phyloP scores from a whole-genome alignment of 2,329 filamentous ascomycete genomes.

The Pseudogymnoascus verrucosus region DNA sequence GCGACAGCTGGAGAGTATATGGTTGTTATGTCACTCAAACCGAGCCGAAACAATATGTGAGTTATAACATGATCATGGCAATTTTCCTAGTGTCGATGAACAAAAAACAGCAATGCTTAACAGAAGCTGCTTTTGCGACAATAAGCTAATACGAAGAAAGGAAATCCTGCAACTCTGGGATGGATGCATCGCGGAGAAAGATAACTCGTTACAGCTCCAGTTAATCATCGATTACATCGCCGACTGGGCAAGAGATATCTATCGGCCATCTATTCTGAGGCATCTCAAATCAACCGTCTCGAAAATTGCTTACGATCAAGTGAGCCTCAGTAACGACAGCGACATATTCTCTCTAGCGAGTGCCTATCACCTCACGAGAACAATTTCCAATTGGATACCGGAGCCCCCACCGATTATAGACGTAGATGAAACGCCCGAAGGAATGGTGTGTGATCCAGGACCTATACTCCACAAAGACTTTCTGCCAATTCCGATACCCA shows the following conservation, averaged over 20 bases:
- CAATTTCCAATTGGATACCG: neutral
- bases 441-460: neutral
- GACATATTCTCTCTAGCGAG: neutral
- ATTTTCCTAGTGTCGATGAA: neutral
- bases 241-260: slow-evolving; percentile 27
- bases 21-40: neutral
- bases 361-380: neutral
- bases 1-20: neutral
- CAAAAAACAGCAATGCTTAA: no score
- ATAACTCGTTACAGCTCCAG: slow-evolving; percentile 24
- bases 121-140: neutral
- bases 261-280: slow-evolving; percentile 15
- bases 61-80: neutral
- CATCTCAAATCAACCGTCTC: neutral
- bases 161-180: slow-evolving; percentile 20
- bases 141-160: neutral
- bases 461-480: neutral
- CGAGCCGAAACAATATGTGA: neutral
- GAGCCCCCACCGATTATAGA: neutral
- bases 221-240: slow-evolving; percentile 27
- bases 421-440: neutral
- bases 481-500: neutral
- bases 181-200: slow-evolving; percentile 18
- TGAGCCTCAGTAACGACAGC: neutral
- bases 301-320: neutral